Evolutionary conservation across 352 stramenopile genomes (phyloP), one percentile per base, ranked within the genome.

Genomic region (Peronospora tabacina): DNA sequence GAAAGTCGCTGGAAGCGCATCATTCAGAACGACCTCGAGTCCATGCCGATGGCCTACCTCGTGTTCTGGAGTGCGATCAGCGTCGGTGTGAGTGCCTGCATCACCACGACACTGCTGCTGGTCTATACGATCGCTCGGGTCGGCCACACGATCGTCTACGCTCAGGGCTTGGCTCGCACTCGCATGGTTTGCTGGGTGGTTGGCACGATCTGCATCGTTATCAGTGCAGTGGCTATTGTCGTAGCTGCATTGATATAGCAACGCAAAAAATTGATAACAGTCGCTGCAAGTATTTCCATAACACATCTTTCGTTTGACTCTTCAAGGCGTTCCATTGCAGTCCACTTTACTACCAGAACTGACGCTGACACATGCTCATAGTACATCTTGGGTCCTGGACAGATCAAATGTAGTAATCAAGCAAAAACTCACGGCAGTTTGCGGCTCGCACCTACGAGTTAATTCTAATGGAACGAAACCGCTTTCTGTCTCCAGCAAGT

Each of bases 11-110:
- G 73, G 70, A 72, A 72, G 20, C 68, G 68, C 1, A 85, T 85
- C 38, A 58, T 78, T 34, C 57, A 67, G 36, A 85, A 85, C 60
- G 72, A 84, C 44, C 44, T 82, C 24, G 72, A 84, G 53, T 80
- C 72, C 22, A 74, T 84, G 45, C 72, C 74, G 1, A 65, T 85
- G 37, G 71, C 66, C 9, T 60, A 77, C 49, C 46, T 72, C 16
- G 67, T 82, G 13, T 82, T 79, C 42, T 64, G 49, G 42, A 63
- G 46, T 8, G 60, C 59, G 0, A 73, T 83, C 33, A 51, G 62
- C 17, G 67, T 72, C 7, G 58, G 60, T 5, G 63, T 65, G 59
- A 69, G 66, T 33, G 43, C 63, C 22, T 24, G 6, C 22, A 45
- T 81, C 29, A 74, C 41, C 19, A 63, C 37, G 16, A 11, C 19